Evolutionary conservation across 2,329 filamentous ascomycete species (phyloP).

Genomic region (Phyllosticta citrichinensis): DNA sequence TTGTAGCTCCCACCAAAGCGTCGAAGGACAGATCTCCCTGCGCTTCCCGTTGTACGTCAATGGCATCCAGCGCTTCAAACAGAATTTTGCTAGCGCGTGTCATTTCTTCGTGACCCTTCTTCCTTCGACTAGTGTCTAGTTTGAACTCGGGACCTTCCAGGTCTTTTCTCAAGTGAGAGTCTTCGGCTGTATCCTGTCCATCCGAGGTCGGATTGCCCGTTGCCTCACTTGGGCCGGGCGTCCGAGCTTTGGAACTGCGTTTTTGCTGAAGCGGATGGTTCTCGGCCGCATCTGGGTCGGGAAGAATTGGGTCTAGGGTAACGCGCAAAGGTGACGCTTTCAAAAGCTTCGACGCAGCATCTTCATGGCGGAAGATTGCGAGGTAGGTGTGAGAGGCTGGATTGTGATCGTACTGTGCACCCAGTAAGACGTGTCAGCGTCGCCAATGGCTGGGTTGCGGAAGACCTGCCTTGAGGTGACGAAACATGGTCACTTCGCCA

Average conservation of each 20-base stretch:
- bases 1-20: neutral
- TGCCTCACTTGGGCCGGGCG: neutral
- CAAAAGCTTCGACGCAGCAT: constrained; percentile 32
- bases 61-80: neutral
- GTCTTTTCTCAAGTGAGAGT: constrained; percentile 7
- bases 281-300: constrained; percentile 6
- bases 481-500: constrained; percentile 40
- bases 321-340: constrained; percentile 38
- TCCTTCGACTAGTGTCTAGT: constrained; percentile 5
- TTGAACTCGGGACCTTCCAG: constrained; percentile 12
- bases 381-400: constrained; percentile 34
- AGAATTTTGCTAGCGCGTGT: constrained; percentile 20
- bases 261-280: neutral
- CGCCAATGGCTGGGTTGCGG: neutral
- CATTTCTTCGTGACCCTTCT: constrained; percentile 22
- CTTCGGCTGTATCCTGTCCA: neutral
- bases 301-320: constrained; percentile 27
- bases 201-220: neutral
- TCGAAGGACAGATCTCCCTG: neutral
- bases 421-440: constrained; percentile 6
- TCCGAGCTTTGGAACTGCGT: too few species aligned
- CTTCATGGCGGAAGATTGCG: constrained; percentile 35
- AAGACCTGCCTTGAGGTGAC: constrained; percentile 30
- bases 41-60: neutral
- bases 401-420: constrained; percentile 24